A percentile compares a stretch with the other conserved stretches of the same genome.
Evolutionary conservation across 257 asterid genomes (phyloP).

Genomic region (Solanum commersonii): DNA sequence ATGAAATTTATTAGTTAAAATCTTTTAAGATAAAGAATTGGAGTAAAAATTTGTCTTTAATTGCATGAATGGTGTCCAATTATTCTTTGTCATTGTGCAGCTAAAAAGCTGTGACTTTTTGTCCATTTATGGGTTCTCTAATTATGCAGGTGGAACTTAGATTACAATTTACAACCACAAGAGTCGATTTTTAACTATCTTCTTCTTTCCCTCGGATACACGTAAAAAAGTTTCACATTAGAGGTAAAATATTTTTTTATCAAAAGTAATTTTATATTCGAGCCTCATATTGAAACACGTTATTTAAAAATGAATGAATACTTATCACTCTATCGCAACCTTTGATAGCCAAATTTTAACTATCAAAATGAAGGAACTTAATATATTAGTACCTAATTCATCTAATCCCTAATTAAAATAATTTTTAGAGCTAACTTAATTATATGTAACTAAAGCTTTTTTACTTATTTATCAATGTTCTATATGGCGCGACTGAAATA

Average conservation of each 20-base stretch:
- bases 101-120: constrained; percentile 4
- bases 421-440: not conserved
- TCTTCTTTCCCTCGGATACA: not conserved
- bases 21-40: not conserved
- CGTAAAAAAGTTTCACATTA: not conserved
- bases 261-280: fast-evolving
- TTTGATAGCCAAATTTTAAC: not conserved
- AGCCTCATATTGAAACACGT: fast-evolving
- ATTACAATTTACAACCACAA: not conserved
- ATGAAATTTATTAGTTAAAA: not conserved
- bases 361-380: not conserved
- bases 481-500: not conserved
- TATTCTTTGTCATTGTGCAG: constrained; percentile 3
- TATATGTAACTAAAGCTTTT: not conserved
- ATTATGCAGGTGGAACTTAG: not conserved
- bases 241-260: not conserved
- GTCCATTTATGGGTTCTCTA: not conserved
- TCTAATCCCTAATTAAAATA: not conserved
- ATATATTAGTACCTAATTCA: not conserved
- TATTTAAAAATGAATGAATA: too few relatives aligned
- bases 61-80: not conserved
- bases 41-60: not conserved
- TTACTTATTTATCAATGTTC: not conserved
- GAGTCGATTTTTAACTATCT: not conserved
- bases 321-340: fast-evolving